Conservation (phyloP, 2,329 filamentous ascomycete species). For the Sarocladium kiliense region DNA sequence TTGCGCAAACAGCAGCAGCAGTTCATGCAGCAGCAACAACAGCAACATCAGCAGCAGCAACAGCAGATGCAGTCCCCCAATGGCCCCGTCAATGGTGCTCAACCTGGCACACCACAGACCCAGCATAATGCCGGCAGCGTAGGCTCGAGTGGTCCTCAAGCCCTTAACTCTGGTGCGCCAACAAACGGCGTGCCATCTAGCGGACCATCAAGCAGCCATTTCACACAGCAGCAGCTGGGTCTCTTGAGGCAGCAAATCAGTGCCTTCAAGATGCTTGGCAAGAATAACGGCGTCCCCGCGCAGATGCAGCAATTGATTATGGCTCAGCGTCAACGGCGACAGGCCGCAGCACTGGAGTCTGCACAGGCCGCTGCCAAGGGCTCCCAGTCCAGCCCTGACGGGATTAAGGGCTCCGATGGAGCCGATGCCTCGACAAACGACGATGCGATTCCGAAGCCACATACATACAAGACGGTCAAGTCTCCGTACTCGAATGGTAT, state of each 20-base stretch:
- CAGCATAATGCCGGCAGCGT: slow-evolving; percentile 15
- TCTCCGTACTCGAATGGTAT: slow-evolving; percentile 60
- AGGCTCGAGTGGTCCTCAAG: slow-evolving; percentile 21
- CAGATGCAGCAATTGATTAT: slow-evolving; percentile 81
- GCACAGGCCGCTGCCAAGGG: slow-evolving; percentile 19
- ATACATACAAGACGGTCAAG: slow-evolving; percentile 67
- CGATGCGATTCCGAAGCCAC: slow-evolving; percentile 31
- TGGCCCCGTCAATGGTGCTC: slow-evolving; percentile 47
- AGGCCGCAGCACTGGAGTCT: slow-evolving; percentile 44
- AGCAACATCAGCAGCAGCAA: slow-evolving; percentile 41
- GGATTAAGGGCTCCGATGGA: slow-evolving; percentile 27
- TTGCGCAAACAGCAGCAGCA: slow-evolving; percentile 45
- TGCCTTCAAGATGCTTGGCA: slow-evolving; percentile 85
- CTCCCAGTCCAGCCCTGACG: slow-evolving; percentile 24
- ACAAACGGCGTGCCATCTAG: slow-evolving; percentile 25
- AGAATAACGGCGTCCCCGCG: slow-evolving; percentile 76
- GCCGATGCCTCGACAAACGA: slow-evolving; percentile 27
- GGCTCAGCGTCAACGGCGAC: slow-evolving; percentile 62
- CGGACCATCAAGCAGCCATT: slow-evolving; percentile 47
- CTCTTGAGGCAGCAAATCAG: slow-evolving; percentile 81
- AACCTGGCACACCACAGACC: slow-evolving; percentile 28
- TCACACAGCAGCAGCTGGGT: slow-evolving; percentile 73
- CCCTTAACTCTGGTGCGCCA: slow-evolving; percentile 21
- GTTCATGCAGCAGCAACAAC: slow-evolving; percentile 32
- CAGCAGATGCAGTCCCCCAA: slow-evolving; percentile 47